Conservation (phyloP, 495 filamentous ascomycete species). For the Lepraria neglecta region DNA sequence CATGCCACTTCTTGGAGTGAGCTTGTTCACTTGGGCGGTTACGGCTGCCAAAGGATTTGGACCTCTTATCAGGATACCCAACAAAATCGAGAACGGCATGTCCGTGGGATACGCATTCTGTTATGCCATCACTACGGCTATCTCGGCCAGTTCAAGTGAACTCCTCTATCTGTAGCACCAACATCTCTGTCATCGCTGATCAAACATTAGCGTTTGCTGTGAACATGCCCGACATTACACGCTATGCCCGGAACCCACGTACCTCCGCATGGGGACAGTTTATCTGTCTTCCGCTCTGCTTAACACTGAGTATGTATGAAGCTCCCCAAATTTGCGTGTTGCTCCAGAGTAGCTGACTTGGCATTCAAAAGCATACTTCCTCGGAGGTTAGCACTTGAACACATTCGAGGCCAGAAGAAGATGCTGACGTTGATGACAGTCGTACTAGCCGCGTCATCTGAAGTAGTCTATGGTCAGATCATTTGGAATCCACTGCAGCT, state of each 20-base stretch:
- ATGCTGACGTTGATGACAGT: background rate
- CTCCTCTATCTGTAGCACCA: background rate
- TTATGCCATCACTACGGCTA: slow-evolving; percentile 17
- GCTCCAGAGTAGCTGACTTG: slow-evolving; percentile 16
- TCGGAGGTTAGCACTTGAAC: slow-evolving; percentile 8
- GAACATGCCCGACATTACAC: slow-evolving; percentile 57
- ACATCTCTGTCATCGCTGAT: background rate
- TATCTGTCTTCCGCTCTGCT: slow-evolving; percentile 50
- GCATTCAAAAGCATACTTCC: slow-evolving; percentile 35
- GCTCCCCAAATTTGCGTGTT: slow-evolving; percentile 33
- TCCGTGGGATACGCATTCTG: slow-evolving; percentile 19
- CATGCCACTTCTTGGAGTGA: slow-evolving; percentile 47
- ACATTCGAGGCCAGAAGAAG: background rate
- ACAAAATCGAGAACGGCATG: slow-evolving; percentile 17
- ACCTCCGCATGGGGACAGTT: slow-evolving; percentile 47
- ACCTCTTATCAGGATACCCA: slow-evolving; percentile 17
- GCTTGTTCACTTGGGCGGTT: slow-evolving; percentile 49
- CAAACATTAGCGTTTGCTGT: slow-evolving; percentile 30
- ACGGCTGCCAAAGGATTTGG: slow-evolving; percentile 29
- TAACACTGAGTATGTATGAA: slow-evolving; percentile 31
- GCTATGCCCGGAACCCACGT: slow-evolving; percentile 46
- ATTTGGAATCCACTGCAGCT: slow-evolving; percentile 52
- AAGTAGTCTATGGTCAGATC: slow-evolving; percentile 45
- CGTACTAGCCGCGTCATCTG: slow-evolving; percentile 40
- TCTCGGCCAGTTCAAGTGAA: slow-evolving; percentile 10